Base-by-base conservation (phyloP, 225 moss, liverwort and hornwort genomes). In the Asterella californica region DNA sequence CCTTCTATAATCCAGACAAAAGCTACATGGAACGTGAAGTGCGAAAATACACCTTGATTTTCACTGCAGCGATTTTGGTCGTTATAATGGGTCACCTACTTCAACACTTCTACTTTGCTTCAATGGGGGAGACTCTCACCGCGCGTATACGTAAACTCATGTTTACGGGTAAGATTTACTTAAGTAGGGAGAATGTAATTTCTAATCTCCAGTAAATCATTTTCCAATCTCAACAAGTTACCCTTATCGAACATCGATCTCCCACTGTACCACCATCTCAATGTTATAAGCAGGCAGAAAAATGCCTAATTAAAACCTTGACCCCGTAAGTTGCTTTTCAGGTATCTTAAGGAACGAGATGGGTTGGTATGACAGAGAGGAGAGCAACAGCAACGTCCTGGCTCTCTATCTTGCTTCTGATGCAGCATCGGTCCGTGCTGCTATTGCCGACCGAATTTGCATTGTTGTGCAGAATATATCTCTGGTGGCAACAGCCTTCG, bases 291-390 rank as follows among this genome's bases (percentile, higher is more conserved):
- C 48, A 27, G 8, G 30, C 63, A n/a, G 10, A 2, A 49, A 42
- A 47, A 27, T 11, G 24, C 42, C 22, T 7, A 11, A 21, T 25
- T 19, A 76, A 46, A 82, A 33, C 7, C 72, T 37, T 18, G 75
- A 82, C 72, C 34, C 64, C 33, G n/a, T 50, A 25, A 73, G 42
- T 52, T 82, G 72, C 29, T 49, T 25, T 84, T 25, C 90, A 96
- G 96, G 90, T 52, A 90, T 96, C 78, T 89, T 96, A 82, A 88
- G 84, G 50, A 94, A 94, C 83, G 97, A 99, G 87, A 89, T 99
- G 78, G 95, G 95, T 65, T 99, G 97, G 97, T 99, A 93, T 80
- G 97, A 99, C 79, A 91, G 91, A 81, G 97, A 93, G 49, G 93
- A 87, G 78, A 95, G 92, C 52, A 93, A 93, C 75, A 99, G 97